A percentile compares a stretch with the other conserved stretches of the same genome.
These are phyloP conservation scores for Xylogone sp. DNA, from an alignment of 2,329 filamentous ascomycete species.

Conservation along the genomic window DNA sequence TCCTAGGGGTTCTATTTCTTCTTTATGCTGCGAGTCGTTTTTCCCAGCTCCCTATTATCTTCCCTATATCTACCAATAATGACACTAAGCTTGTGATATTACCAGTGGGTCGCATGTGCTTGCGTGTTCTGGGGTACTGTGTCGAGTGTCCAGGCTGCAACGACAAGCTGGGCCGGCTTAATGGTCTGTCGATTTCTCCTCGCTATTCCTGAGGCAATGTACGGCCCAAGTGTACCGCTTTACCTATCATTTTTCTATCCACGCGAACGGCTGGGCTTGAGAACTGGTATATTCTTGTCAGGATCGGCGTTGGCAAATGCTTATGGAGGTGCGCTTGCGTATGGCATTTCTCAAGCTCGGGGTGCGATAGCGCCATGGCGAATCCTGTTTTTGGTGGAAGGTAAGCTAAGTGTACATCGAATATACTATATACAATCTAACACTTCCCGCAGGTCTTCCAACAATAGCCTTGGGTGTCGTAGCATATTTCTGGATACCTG, in stretches of 20 bases:
- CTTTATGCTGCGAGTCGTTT: not conserved
- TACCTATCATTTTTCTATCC: conserved; percentile 60
- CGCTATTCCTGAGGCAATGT: conserved; percentile 58
- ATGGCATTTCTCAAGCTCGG: conserved; percentile 62
- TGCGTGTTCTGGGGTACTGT: conserved; percentile 73
- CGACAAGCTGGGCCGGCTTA: conserved; percentile 55
- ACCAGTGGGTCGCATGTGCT: conserved; percentile 7
- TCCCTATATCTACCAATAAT: not conserved
- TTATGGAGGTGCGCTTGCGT: conserved; percentile 74
- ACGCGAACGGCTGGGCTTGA: conserved; percentile 68
- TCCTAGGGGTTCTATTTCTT: not conserved
- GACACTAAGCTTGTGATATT: not conserved
- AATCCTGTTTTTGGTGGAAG: conserved; percentile 74
- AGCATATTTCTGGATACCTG: conserved; percentile 71
- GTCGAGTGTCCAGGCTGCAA: conserved; percentile 66
- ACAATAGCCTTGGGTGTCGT: conserved; percentile 70
- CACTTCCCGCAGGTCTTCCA: conserved; percentile 50
- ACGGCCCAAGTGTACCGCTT: conserved; percentile 51
- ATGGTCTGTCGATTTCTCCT: conserved; percentile 51
- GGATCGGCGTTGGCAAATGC: conserved; percentile 75
- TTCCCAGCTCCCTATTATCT: not conserved
- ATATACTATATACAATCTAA: not conserved
- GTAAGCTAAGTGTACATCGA: conserved; percentile 25
- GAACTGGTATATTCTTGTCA: conserved; percentile 80
- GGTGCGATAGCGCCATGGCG: conserved; percentile 74